Percentiles rank a stretch among this genome's conserved stretches.
Evolutionary conservation across 108 stramenopile genomes (phyloP).

Genomic region (Skeletonema tropicum): DNA sequence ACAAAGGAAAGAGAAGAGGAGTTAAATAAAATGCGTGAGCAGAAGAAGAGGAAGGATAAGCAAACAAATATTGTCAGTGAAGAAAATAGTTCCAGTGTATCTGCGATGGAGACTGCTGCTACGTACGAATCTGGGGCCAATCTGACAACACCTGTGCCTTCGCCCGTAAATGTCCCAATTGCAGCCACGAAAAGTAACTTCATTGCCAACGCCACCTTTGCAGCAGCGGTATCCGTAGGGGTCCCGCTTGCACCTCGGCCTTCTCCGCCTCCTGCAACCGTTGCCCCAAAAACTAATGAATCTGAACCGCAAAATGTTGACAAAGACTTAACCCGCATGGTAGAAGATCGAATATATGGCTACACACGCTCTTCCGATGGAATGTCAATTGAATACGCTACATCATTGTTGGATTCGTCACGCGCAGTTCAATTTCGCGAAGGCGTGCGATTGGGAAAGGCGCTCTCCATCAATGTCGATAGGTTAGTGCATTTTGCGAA

Average conservation of each 20-base stretch:
- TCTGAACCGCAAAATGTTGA: conserved; percentile 48
- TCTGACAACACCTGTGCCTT: neutral
- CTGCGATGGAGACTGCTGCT: neutral
- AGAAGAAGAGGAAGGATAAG: conserved; percentile 17
- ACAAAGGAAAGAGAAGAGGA: conserved; percentile 35
- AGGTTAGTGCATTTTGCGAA: conserved; percentile 76
- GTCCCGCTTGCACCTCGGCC: neutral
- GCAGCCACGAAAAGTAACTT: neutral
- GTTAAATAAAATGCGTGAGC: neutral
- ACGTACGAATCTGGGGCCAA: neutral
- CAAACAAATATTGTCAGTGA: neutral
- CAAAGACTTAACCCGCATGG: conserved; percentile 69
- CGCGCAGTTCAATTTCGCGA: conserved; percentile 80
- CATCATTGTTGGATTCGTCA: conserved; percentile 74
- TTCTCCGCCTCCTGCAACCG: conserved; percentile 11
- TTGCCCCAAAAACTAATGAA: neutral
- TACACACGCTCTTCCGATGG: conserved; percentile 57
- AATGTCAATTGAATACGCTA: conserved; percentile 55
- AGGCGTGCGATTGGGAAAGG: conserved; percentile 67
- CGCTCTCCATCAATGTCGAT: conserved; percentile 76
- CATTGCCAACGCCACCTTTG: neutral
- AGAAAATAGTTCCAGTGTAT: neutral
- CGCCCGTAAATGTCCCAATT: neutral
- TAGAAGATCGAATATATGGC: conserved; percentile 79
- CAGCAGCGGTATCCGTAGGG: neutral